Base-by-base conservation (phyloP, 441 rosid genomes). In the California macrophylla region DNA sequence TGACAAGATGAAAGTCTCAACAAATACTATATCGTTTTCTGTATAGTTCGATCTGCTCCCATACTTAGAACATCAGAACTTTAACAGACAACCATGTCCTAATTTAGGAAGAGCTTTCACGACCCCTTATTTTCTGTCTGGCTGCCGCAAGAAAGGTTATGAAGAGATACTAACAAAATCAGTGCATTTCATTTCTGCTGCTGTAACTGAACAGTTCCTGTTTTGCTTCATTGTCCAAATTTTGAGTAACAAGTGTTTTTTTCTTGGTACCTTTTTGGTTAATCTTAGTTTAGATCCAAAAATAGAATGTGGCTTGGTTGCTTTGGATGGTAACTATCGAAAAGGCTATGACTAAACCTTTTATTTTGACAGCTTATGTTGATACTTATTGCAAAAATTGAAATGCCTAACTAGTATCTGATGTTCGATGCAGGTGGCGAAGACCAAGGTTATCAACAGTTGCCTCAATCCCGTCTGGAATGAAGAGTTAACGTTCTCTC, bases 391-490 rank as follows among this genome's bases (percentile, higher is more conserved):
- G 13, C 47, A n/a, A n/a, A n/a, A n/a, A n/a, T n/a, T n/a, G n/a
- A n/a, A n/a, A n/a, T n/a, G n/a, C n/a, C n/a, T n/a, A n/a, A n/a
- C 64, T 68, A 6, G 2, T 65, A 26, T 54, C 67, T 71, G 71
- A 45, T 74, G 34, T 64, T 71, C n/a, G 56, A 21, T 20, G 1
- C 86, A 94, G 98, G 80, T 87, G 40, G 95, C 85, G n/a, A 94
- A 89, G 85, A 94, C 99, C 42, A 94, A 85, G 81, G 98, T 92
- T 69, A 92, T 92, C 72, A 85, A 87, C 70, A 86, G 94, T 72
- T 89, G 97, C 82, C 91, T 94, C 60, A 89, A 94, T 78, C 99
- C 97, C 1, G 87, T 89, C 67, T 94, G 98, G 99, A 89, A 94
- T 64, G 97, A 92, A 83, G 93, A 89, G 78, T 85, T 87, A 15